Conservation (phyloP, 1,284 basidiomycete genomes). For the Microbotryum silenes-acaulis region DNA sequence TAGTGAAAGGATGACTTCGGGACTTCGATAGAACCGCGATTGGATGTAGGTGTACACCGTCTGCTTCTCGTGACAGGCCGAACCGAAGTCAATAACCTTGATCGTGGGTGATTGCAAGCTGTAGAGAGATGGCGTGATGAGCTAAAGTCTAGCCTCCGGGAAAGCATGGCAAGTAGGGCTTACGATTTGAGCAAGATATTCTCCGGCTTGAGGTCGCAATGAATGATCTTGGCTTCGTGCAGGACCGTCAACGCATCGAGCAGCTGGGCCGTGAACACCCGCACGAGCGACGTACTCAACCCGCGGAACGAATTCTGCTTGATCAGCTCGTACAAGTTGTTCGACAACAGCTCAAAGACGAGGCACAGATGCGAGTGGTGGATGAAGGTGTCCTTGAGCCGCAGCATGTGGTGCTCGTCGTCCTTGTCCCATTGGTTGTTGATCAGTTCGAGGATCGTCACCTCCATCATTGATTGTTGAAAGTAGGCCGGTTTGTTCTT, state of each 20-base stretch:
- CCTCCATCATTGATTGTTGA: slow-evolving; percentile 99
- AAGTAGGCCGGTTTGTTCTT: slow-evolving; percentile 99
- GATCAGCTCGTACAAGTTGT: slow-evolving; percentile 98
- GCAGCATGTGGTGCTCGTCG: slow-evolving; percentile 93
- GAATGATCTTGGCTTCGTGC: slow-evolving; percentile 91
- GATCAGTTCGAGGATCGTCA: slow-evolving; percentile 92
- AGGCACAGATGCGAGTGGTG: slow-evolving; percentile 94
- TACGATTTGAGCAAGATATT: slow-evolving; percentile 91
- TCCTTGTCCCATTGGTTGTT: slow-evolving; percentile 86
- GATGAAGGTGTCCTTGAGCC: slow-evolving; percentile 92
- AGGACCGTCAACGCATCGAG: slow-evolving; percentile 86
- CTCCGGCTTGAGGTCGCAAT: slow-evolving; percentile 97
- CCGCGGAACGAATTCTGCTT: slow-evolving; percentile 99
- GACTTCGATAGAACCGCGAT: slow-evolving; percentile 95
- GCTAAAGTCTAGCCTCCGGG: not conserved
- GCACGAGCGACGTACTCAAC: slow-evolving; percentile 88
- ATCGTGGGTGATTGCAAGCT: slow-evolving; percentile 95
- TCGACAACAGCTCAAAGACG: slow-evolving; percentile 93
- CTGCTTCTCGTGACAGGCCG: slow-evolving; percentile 95
- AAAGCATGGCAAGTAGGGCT: slow-evolving; percentile 36
- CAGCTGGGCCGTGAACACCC: slow-evolving; percentile 94
- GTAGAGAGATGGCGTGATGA: slow-evolving; percentile 6
- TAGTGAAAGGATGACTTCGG: slow-evolving; percentile 90
- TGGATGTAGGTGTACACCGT: slow-evolving; percentile 99
- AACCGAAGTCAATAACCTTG: slow-evolving; percentile 99